These are phyloP conservation scores for Vitis labrusca DNA, from an alignment of 164 flowering plant species.

Conservation along the genomic window DNA sequence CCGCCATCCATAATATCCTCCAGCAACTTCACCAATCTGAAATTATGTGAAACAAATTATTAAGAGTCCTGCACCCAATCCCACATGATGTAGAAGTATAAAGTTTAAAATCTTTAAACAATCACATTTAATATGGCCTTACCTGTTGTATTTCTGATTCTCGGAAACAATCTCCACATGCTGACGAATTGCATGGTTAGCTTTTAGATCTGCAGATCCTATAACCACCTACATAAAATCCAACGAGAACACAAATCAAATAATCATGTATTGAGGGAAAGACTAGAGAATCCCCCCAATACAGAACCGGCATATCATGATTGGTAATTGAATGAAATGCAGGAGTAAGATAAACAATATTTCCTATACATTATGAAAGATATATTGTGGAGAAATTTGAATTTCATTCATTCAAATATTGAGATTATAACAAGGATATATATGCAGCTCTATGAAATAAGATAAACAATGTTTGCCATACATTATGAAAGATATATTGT, in stretches of 20 bases:
- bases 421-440: too few relatives aligned
- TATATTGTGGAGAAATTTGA: too few relatives aligned
- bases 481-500: too few relatives aligned
- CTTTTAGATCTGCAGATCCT: conserved; percentile 92
- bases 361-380: too few relatives aligned
- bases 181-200: conserved; percentile 93
- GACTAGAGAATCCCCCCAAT: too few relatives aligned
- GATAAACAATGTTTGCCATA: too few relatives aligned
- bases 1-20: conserved; percentile 99
- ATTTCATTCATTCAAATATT: too few relatives aligned
- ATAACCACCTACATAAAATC: conserved; percentile 64
- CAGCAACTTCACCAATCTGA: conserved; percentile 81
- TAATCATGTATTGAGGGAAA: not conserved
- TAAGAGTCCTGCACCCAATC: not conserved
- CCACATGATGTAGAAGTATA: not conserved
- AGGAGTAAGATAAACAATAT: too few relatives aligned
- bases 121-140: conserved; percentile 8
- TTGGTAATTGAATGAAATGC: too few relatives aligned
- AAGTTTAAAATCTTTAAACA: not conserved
- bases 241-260: not conserved
- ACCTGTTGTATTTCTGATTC: conserved; percentile 95
- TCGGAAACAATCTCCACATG: conserved; percentile 90
- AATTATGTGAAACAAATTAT: not conserved
- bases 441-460: too few relatives aligned
- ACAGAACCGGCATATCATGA: too few relatives aligned